Evolutionary conservation across 805 yeast genomes (phyloP).

Genomic region (Pichia gijzeniarum): DNA sequence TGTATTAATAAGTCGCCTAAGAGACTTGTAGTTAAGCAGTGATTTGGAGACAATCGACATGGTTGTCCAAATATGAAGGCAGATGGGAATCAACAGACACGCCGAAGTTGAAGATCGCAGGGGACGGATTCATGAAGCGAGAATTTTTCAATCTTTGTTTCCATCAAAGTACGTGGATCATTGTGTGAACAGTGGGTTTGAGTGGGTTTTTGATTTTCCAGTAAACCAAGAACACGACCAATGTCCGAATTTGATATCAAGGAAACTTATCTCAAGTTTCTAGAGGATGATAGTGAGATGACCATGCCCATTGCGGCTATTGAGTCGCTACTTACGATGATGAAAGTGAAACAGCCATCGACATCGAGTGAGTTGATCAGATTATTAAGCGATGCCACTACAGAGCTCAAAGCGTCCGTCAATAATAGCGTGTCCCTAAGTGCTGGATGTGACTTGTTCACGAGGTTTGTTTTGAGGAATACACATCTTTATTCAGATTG

Average conservation of each 20-base stretch:
- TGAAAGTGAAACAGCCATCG: constrained; percentile 77
- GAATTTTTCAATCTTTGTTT: not conserved
- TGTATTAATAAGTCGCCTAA: too few relatives aligned
- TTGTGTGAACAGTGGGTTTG: too few relatives aligned
- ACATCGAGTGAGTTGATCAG: constrained; percentile 91
- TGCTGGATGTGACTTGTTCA: constrained; percentile 96
- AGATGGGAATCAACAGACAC: too few relatives aligned
- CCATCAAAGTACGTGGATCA: too few relatives aligned
- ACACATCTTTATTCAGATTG: constrained; percentile 85
- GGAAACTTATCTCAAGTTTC: constrained; percentile 67
- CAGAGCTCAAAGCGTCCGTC: constrained; percentile 66
- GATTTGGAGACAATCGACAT: too few relatives aligned
- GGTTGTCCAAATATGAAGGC: too few relatives aligned
- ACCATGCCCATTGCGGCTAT: constrained; percentile 99
- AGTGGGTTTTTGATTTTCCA: not conserved
- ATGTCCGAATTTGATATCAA: constrained; percentile 65
- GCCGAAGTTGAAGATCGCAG: too few relatives aligned
- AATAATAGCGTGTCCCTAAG: constrained; percentile 88
- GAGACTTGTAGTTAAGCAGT: too few relatives aligned
- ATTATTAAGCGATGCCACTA: constrained; percentile 69
- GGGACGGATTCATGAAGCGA: constrained; percentile 2
- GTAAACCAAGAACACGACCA: not conserved
- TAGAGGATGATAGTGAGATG: constrained; percentile 89
- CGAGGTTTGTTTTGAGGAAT: constrained; percentile 87
- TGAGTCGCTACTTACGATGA: constrained; percentile 81